phyloP scores from a whole-genome alignment of 2,329 filamentous ascomycete species.

The Neofusicoccum ribis region DNA sequence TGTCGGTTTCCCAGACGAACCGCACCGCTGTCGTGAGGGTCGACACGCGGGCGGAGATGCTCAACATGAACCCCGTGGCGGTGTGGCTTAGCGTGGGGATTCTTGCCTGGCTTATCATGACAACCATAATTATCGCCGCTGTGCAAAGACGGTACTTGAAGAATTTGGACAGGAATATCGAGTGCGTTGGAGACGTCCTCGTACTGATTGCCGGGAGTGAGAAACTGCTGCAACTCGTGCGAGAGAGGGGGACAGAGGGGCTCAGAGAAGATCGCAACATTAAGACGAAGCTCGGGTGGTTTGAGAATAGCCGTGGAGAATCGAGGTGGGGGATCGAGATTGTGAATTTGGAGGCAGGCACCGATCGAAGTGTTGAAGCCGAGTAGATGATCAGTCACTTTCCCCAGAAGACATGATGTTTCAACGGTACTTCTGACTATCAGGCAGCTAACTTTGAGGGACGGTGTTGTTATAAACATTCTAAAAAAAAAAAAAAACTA shows the following conservation, averaged over 20 bases:
- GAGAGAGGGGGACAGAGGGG: background rate
- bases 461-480: too few species aligned
- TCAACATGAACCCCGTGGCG: slow-evolving; percentile 19
- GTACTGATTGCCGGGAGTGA: slow-evolving; percentile 21
- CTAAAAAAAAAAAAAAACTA: too few species aligned
- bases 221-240: background rate
- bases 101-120: slow-evolving; percentile 20
- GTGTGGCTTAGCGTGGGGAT: slow-evolving; percentile 22
- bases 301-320: background rate
- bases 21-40: background rate
- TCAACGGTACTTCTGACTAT: too few species aligned
- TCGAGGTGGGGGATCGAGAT: background rate
- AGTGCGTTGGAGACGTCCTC: slow-evolving; percentile 22
- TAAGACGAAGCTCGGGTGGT: background rate
- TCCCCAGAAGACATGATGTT: too few species aligned
- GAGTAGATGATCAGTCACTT: too few species aligned
- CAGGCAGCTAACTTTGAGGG: too few species aligned
- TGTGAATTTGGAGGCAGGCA: background rate
- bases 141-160: background rate
- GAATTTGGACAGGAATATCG: slow-evolving; percentile 2
- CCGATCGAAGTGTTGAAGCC: too few species aligned
- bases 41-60: slow-evolving; percentile 16
- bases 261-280: background rate
- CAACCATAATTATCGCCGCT: slow-evolving; percentile 7
- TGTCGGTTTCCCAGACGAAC: background rate